These are phyloP conservation scores for Hypoxylon fragiforme DNA, from an alignment of 495 filamentous ascomycete genomes.

Conservation along the genomic window DNA sequence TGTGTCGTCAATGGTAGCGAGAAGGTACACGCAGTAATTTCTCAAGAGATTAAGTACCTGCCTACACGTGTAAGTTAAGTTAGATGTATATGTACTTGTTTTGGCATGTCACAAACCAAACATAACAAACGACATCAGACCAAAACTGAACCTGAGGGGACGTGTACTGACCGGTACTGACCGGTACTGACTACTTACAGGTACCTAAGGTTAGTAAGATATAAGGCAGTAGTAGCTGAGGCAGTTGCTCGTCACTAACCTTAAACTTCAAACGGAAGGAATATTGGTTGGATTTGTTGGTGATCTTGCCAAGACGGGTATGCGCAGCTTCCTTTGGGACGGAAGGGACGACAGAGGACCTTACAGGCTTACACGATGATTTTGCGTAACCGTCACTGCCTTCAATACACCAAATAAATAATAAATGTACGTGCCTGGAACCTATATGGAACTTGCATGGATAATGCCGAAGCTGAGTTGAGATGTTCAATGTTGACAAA, in stretches of 20 bases:
- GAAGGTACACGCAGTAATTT: no score
- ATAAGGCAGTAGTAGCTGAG: constrained; percentile 1
- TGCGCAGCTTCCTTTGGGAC: constrained; percentile 21
- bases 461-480: no score
- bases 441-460: constrained; percentile 2
- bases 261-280: constrained; percentile 21
- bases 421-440: not conserved
- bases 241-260: constrained; percentile 17
- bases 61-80: constrained; percentile 2
- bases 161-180: constrained; percentile 6
- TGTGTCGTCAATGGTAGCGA: no score
- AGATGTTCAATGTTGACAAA: no score
- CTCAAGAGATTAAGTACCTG: constrained; percentile 19
- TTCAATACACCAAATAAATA: not conserved
- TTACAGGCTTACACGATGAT: constrained; percentile 20
- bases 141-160: not conserved
- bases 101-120: not conserved
- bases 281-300: constrained; percentile 16
- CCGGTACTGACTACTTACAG: constrained; percentile 17
- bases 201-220: not conserved
- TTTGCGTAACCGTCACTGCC: constrained; percentile 14
- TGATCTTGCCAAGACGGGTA: constrained; percentile 29
- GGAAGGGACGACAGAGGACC: constrained; percentile 17
- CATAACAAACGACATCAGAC: not conserved
- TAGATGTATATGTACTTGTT: not conserved